These are phyloP conservation scores for Diversispora epigaea DNA, from an alignment of 192 early-diverging fungal species.

Conservation along the genomic window DNA sequence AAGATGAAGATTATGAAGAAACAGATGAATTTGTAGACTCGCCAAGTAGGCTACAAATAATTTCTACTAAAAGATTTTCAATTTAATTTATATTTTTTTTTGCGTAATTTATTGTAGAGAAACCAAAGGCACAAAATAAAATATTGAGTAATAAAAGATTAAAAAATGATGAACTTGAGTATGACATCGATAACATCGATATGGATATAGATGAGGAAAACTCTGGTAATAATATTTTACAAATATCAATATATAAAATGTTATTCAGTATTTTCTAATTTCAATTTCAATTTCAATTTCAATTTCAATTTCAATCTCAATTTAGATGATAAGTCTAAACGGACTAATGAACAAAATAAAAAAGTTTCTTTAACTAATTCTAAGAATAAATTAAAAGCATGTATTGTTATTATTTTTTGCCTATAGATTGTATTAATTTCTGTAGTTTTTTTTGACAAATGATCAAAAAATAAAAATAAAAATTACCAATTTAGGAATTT, in stretches of 20 bases:
- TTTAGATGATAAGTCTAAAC: no score
- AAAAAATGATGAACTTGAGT: neutral
- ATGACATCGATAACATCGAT: neutral
- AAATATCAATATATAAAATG: neutral
- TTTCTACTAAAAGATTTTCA: no score
- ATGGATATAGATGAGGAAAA: neutral
- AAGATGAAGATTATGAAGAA: slow-evolving; percentile 3
- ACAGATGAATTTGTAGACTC: neutral
- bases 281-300: no score
- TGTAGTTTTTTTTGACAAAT: neutral
- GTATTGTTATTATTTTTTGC: neutral
- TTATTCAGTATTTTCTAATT: no score
- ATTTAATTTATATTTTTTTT: no score
- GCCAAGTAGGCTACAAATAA: slow-evolving; percentile 1
- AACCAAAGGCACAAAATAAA: no score
- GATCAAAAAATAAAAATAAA: neutral
- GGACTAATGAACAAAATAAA: no score
- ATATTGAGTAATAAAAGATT: no score
- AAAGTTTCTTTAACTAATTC: neutral
- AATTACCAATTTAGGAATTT: slow-evolving; percentile 7
- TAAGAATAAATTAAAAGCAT: slow-evolving; percentile 5
- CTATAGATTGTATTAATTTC: neutral
- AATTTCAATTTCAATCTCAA: no score
- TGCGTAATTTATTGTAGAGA: no score
- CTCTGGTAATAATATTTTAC: neutral